Percentiles rank a stretch among this genome's conserved stretches.
These are phyloP conservation scores for Anthracocystis setariae DNA, from an alignment of 1,284 basidiomycete genomes.

Conservation along the genomic window DNA sequence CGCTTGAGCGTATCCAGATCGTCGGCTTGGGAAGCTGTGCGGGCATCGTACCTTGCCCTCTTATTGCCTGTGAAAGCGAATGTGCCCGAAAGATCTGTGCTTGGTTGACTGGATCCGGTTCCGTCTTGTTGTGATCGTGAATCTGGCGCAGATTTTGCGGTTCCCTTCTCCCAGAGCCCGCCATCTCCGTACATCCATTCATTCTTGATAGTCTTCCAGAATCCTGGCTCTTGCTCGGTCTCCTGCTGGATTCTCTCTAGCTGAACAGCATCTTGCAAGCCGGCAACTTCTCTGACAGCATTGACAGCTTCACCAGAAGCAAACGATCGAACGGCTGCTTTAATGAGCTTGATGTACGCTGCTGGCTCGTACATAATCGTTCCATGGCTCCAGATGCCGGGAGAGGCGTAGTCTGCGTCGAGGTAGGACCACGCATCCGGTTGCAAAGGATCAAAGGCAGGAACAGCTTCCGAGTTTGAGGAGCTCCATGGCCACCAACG, in stretches of 20 bases:
- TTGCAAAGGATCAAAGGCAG: slow-evolving; percentile 3
- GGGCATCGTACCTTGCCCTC: slow-evolving; percentile 32
- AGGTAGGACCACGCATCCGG: slow-evolving; percentile 35
- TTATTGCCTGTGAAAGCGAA: slow-evolving; percentile 2
- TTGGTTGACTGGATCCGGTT: background rate
- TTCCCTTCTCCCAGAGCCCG: slow-evolving; percentile 28
- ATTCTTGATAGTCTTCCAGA: slow-evolving; percentile 39
- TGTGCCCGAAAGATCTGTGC: background rate
- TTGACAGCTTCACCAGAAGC: slow-evolving; percentile 42
- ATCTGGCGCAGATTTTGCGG: background rate
- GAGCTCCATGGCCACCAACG: slow-evolving; percentile 37
- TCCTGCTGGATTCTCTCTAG: slow-evolving; percentile 4
- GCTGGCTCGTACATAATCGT: slow-evolving; percentile 44
- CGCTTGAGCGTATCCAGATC: slow-evolving; percentile 5
- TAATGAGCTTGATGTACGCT: slow-evolving; percentile 45
- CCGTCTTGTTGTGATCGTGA: background rate
- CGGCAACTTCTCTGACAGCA: slow-evolving; percentile 30
- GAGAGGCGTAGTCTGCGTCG: slow-evolving; percentile 24
- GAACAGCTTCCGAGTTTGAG: background rate
- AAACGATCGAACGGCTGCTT: slow-evolving; percentile 47
- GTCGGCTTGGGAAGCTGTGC: slow-evolving; percentile 17
- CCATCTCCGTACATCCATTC: slow-evolving; percentile 55
- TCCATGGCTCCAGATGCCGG: slow-evolving; percentile 29
- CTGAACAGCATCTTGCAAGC: slow-evolving; percentile 10
- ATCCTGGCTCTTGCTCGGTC: slow-evolving; percentile 12